Evolutionary conservation across 352 stramenopile genomes (phyloP).

Genomic region (Bremia lactucae): DNA sequence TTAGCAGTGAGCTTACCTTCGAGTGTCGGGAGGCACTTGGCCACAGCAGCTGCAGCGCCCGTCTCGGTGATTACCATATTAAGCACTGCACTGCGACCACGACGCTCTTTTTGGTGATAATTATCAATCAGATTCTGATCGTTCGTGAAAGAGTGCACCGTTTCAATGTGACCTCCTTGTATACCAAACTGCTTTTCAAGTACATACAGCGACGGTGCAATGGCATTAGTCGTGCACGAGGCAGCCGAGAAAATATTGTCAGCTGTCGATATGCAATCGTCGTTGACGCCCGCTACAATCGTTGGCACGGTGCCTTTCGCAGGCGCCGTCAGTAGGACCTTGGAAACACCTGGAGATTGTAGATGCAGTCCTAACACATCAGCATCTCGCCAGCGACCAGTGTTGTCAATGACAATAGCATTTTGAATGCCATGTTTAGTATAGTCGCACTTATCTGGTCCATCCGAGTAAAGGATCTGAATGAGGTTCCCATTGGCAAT

Average conservation of each 20-base stretch:
- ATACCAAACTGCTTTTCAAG: conserved; percentile 81
- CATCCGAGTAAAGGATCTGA: conserved; percentile 79
- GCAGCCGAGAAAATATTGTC: conserved; percentile 68
- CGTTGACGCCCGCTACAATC: conserved; percentile 76
- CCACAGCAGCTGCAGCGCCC: conserved; percentile 67
- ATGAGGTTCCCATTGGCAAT: conserved; percentile 84
- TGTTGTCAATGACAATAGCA: conserved; percentile 86
- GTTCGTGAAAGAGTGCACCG: conserved; percentile 86
- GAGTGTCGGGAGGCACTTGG: conserved; percentile 87
- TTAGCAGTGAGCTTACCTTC: conserved; percentile 97
- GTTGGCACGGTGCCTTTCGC: conserved; percentile 65
- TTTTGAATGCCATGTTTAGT: conserved; percentile 79
- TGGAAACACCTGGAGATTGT: conserved; percentile 62
- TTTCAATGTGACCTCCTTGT: conserved; percentile 77
- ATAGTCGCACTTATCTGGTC: conserved; percentile 82
- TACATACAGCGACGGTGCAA: conserved; percentile 61
- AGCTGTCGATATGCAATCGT: conserved; percentile 41
- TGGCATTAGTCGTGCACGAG: conserved; percentile 82
- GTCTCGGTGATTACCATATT: conserved; percentile 89
- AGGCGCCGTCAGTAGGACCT: conserved; percentile 74
- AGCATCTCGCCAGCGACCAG: conserved; percentile 68
- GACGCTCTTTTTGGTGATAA: conserved; percentile 82
- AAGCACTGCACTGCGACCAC: conserved; percentile 72
- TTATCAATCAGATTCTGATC: conserved; percentile 87
- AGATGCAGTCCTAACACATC: conserved; percentile 58